Conservation (phyloP, 2,329 filamentous ascomycete genomes). For the Clonostachys rosea region DNA sequence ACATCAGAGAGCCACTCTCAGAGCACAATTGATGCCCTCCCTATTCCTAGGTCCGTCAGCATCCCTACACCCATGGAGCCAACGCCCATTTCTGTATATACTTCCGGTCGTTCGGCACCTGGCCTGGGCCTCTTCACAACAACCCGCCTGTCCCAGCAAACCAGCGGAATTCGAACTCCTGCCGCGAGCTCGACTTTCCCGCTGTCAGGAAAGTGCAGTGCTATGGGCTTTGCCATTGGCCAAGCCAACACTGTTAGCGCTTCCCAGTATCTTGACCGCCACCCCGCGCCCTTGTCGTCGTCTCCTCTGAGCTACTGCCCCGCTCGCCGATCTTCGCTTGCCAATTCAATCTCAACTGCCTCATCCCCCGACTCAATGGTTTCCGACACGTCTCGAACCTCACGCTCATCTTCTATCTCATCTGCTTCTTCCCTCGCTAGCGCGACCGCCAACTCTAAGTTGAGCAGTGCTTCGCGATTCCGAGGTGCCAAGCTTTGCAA, state of each 20-base stretch:
- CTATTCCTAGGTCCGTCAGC: conserved; percentile 25
- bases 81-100: conserved; percentile 32
- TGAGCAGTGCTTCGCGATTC: conserved; percentile 59
- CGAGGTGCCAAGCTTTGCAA: conserved; percentile 53
- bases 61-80: conserved; percentile 44
- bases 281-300: conserved; percentile 39
- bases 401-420: conserved; percentile 61
- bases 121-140: conserved; percentile 53
- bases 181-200: conserved; percentile 49
- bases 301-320: conserved; percentile 47
- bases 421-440: conserved; percentile 56
- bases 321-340: conserved; percentile 56
- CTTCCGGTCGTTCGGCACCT: conserved; percentile 42
- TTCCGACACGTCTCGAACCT: conserved; percentile 56
- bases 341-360: conserved; percentile 56
- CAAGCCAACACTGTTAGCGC: conserved; percentile 42
- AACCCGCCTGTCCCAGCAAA: conserved; percentile 53
- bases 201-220: conserved; percentile 42
- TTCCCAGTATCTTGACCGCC: conserved; percentile 47
- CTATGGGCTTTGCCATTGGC: conserved; percentile 57
- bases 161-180: conserved; percentile 53
- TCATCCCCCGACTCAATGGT: conserved; percentile 67
- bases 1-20: conserved; percentile 23
- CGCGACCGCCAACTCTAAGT: conserved; percentile 48
- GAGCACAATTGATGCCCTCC: conserved; percentile 2